Base-by-base conservation (phyloP, 495 filamentous ascomycete genomes). In the Sordaria brevicollis region DNA sequence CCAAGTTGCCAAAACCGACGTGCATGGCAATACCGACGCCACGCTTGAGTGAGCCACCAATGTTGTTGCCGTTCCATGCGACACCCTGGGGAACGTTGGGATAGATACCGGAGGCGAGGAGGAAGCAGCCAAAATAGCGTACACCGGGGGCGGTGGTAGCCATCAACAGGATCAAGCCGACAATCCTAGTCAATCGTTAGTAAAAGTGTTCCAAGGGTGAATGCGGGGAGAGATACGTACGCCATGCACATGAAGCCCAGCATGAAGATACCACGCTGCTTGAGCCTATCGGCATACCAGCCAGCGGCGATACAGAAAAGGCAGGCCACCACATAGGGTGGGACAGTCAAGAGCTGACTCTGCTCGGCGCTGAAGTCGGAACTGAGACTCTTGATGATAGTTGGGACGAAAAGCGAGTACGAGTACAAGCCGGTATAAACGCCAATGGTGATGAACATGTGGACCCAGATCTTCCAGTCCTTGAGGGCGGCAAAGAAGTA, bases 51-150 rank as follows among this genome's bases (percentile, higher is more conserved):
- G 92, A 91, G 1, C 91, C 91, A 29, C 89, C 90, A 65, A 92
- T 90, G 76, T 93, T 93, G 80, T 92, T 91, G 13, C 91, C 90
- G 65, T 92, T 91, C 91, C 91, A 94, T 0, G 89, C 89, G 10
- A 94, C 83, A 66, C 90, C 88, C 69, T 90, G 88, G 3, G 90
- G 91, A 5, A 90, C 87, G 39, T 87, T 85, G 11, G 91, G 91
- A 77, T 93, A 94, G 77, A 94, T 91, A 35, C 91, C 91, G 11
- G 76, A 77, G 31, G 81, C 80, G 34, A 88, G 86, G 70, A 93
- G 84, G 78, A 93, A 90, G 54, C 88, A 92, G 66, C 91, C 90
- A 3, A 87, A 73, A 75, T 93, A 93, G 68, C 88, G 87, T 19
- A 91, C 86, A 19, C 84, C 86, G 2, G 89, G 80, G 21, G 83